Conservation (phyloP, 257 asterid genomes). For the Solanum sitiens region DNA sequence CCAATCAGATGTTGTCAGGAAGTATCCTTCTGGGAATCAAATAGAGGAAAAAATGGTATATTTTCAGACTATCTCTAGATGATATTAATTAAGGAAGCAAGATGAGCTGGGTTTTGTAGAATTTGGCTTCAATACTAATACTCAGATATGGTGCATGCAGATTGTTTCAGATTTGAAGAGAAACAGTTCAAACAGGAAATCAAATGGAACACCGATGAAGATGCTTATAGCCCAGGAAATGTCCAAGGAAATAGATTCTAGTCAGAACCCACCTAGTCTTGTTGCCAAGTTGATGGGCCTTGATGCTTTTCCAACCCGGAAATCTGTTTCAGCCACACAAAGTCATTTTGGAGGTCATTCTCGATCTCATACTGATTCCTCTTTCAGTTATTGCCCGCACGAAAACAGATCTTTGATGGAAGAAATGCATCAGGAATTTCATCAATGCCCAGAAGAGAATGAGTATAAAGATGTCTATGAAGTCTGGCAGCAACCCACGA, state of each 20-base stretch:
- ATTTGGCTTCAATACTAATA: not conserved
- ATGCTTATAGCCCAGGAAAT: conserved; percentile 89
- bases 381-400: conserved; percentile 54
- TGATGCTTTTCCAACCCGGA: conserved; percentile 71
- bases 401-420: conserved; percentile 35
- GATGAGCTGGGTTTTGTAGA: not conserved
- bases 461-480: conserved; percentile 61
- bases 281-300: conserved; percentile 99
- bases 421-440: conserved; percentile 8
- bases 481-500: conserved; percentile 42
- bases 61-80: conserved; percentile 2
- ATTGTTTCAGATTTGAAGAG: conserved; percentile 32
- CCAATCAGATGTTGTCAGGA: conserved; percentile 57
- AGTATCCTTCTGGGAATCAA: conserved; percentile 39
- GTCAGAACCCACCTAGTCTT: conserved; percentile 60
- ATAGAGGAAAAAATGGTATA: conserved; percentile 62
- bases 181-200: conserved; percentile 33
- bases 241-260: conserved; percentile 63
- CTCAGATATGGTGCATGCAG: conserved; percentile 38
- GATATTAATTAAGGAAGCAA: not conserved
- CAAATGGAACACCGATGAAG: conserved; percentile 73
- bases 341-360: conserved; percentile 34
- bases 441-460: conserved; percentile 35
- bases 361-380: conserved; percentile 53
- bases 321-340: conserved; percentile 37